Conservation (phyloP, 164 flowering plant species). For the Akebia trifoliata region DNA sequence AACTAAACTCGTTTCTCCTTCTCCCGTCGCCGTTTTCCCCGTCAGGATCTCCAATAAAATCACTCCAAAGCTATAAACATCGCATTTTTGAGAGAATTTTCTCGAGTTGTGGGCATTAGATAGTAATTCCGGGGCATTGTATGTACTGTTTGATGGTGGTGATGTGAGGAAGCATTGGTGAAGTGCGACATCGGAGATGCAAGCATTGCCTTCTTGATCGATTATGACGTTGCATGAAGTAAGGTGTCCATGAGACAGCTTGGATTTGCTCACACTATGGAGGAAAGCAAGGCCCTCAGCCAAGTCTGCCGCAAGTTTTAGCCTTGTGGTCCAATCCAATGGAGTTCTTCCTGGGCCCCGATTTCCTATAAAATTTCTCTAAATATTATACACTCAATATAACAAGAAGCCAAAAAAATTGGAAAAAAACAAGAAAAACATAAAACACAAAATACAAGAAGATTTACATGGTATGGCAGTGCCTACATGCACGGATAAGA, state of each 20-base stretch:
- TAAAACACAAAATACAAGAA: not conserved
- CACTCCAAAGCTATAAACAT: conserved; percentile 48
- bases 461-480: no score
- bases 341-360: conserved; percentile 43
- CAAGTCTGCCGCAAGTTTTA: conserved; percentile 31
- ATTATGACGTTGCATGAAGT: conserved; percentile 37
- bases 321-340: conserved; percentile 37
- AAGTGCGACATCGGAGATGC: conserved; percentile 36
- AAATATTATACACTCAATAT: not conserved
- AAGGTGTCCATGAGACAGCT: conserved; percentile 38
- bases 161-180: conserved; percentile 23
- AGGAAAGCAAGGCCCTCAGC: conserved; percentile 43
- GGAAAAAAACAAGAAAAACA: not conserved
- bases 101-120: not conserved
- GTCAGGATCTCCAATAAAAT: conserved; percentile 45
- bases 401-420: no score
- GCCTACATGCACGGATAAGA: no score
- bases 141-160: conserved; percentile 15
- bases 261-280: conserved; percentile 23
- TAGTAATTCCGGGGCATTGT: conserved; percentile 30
- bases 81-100: conserved; percentile 22
- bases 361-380: conserved; percentile 23
- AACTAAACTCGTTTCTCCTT: conserved; percentile 24
- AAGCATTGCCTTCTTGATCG: conserved; percentile 27
- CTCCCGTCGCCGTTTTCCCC: conserved; percentile 26